phyloP scores from a whole-genome alignment of 129 eudicot species.

The Helichrysum umbraculigerum region DNA sequence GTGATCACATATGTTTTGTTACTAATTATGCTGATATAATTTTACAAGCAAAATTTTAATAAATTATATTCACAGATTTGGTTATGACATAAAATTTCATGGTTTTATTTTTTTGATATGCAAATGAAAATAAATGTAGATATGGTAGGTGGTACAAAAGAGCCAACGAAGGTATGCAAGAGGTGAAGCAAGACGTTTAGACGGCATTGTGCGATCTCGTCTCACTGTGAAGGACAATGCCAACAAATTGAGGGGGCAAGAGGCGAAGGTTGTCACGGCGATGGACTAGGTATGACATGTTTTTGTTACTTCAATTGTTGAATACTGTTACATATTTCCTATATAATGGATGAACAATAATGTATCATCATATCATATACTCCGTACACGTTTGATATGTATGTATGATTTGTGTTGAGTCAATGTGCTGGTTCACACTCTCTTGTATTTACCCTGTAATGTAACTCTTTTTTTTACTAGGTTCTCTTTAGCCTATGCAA shows the following conservation, averaged over 20 bases:
- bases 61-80: neutral
- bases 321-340: neutral
- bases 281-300: conserved; percentile 26
- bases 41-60: neutral
- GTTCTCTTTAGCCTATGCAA: no score
- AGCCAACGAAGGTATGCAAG: conserved; percentile 9
- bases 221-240: conserved; percentile 23
- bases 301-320: conserved; percentile 33
- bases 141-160: neutral
- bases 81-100: neutral
- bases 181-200: conserved; percentile 35
- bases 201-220: conserved; percentile 3
- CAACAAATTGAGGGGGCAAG: conserved; percentile 22
- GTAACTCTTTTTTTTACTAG: no score
- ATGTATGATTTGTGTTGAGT: neutral
- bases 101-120: no score
- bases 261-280: conserved; percentile 29
- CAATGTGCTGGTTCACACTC: no score
- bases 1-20: neutral
- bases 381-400: neutral
- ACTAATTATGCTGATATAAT: neutral
- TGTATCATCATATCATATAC: neutral
- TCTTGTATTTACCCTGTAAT: no score
- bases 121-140: conserved; percentile 9
- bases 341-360: neutral